Conservation (phyloP, 345 rosid species). For the Pseudoturritis turrita region DNA sequence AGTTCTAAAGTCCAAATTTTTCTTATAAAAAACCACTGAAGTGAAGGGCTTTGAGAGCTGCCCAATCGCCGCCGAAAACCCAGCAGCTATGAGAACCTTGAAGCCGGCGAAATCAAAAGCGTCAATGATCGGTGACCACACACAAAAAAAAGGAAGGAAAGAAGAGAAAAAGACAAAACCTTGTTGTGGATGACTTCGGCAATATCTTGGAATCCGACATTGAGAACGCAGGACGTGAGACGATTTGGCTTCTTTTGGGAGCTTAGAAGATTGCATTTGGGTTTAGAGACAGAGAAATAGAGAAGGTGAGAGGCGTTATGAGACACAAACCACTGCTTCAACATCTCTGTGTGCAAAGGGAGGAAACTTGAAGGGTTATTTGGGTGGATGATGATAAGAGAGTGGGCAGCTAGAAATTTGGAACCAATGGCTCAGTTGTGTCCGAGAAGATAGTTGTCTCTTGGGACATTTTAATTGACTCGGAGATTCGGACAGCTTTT, state of each 20-base stretch:
- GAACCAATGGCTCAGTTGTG: conserved; percentile 14
- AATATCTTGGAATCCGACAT: conserved; percentile 52
- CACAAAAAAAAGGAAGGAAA: not conserved
- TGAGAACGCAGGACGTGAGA: conserved; percentile 29
- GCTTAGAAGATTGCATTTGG: conserved; percentile 8
- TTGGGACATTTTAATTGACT: not conserved
- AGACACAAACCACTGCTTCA: conserved; percentile 15
- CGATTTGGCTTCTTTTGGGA: conserved; percentile 25
- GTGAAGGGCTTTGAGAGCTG: conserved; percentile 87
- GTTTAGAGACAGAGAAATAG: conserved; percentile 14
- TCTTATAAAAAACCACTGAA: conserved; percentile 48
- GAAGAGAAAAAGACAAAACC: conserved; percentile 27
- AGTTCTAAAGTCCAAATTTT: conserved; percentile 50
- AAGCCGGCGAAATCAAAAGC: conserved; percentile 5
- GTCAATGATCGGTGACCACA: not conserved
- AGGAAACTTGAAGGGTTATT: not conserved
- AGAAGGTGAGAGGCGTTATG: conserved; percentile 17
- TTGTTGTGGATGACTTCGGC: conserved; percentile 65
- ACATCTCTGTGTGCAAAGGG: conserved; percentile 8
- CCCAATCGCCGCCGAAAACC: conserved; percentile 67
- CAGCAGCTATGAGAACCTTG: conserved; percentile 79
- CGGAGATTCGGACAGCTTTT: not conserved
- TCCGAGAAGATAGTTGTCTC: not conserved
- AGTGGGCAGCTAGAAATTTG: not conserved
- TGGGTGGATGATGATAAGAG: conserved; percentile 19